Conservation (phyloP, 805 yeast genomes). For the Teunomyces tritomae region DNA sequence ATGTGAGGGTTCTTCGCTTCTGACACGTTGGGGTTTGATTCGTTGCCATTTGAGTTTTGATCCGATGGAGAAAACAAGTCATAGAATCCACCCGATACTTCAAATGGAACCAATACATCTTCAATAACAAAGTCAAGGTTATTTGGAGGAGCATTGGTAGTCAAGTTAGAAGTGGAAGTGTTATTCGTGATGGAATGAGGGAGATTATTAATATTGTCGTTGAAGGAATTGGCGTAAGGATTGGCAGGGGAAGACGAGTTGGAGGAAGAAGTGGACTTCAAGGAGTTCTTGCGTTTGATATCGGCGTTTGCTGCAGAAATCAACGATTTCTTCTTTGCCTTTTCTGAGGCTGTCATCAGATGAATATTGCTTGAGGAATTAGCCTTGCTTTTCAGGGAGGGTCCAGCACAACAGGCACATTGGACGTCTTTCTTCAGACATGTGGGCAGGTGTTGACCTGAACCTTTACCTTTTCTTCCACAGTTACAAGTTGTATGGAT, state of each 20-base stretch:
- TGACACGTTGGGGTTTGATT: constrained; percentile 1
- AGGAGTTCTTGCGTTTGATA: constrained; percentile 7
- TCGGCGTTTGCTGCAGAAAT: constrained; percentile 14
- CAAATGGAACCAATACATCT: constrained; percentile 29
- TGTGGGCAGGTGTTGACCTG: constrained; percentile 34
- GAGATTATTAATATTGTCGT: background rate
- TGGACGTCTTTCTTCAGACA: constrained; percentile 39
- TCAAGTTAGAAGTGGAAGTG: background rate
- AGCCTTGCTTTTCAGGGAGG: constrained; percentile 1
- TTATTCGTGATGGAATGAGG: background rate
- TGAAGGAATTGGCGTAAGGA: background rate
- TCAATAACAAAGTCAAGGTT: constrained; percentile 23
- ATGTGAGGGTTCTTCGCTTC: constrained; percentile 2
- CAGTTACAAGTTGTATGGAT: constrained; percentile 72
- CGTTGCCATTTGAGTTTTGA: background rate
- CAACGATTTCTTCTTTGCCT: constrained; percentile 17
- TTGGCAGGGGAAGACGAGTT: constrained; percentile 4
- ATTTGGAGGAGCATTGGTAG: background rate
- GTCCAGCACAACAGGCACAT: constrained; percentile 35
- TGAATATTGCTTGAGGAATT: constrained; percentile 7
- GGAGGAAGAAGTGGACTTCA: background rate
- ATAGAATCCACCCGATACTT: constrained; percentile 26
- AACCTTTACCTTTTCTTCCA: constrained; percentile 49
- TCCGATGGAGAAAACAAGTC: constrained; percentile 24
- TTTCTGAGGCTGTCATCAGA: constrained; percentile 12